These are phyloP conservation scores for Tetraselmis striata DNA, from an alignment of 139 green algal species.

Conservation along the genomic window DNA sequence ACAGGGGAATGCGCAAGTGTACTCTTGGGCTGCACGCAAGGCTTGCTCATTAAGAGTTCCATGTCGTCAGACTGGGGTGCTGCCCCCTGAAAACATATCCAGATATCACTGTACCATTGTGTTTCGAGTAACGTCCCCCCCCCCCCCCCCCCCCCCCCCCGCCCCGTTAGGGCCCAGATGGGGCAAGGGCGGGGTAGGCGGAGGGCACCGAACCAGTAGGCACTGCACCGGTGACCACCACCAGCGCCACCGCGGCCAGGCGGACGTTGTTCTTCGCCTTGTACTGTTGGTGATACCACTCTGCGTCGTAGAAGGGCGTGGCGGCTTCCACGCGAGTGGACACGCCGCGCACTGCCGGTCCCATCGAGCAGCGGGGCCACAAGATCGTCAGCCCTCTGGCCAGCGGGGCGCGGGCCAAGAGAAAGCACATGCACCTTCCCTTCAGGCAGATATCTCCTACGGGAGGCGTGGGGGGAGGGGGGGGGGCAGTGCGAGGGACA, in stretches of 20 bases:
- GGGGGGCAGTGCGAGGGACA: background rate
- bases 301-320: constrained; percentile 5
- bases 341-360: background rate
- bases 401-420: too few species aligned
- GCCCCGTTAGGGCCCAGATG: background rate
- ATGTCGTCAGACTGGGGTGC: too few species aligned
- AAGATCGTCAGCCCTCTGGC: too few species aligned
- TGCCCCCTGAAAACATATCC: too few species aligned
- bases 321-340: constrained; percentile 7
- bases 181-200: background rate
- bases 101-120: too few species aligned
- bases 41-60: too few species aligned
- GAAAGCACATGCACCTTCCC: too few species aligned
- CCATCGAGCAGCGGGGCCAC: background rate
- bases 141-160: background rate
- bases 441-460: too few species aligned
- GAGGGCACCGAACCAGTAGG: background rate
- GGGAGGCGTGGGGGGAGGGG: background rate
- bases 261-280: constrained; percentile 23
- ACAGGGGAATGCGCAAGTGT: too few species aligned
- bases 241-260: constrained; percentile 1
- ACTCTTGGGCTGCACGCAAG: too few species aligned
- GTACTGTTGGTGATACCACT: constrained; percentile 27
- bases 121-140: too few species aligned
- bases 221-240: background rate